Base-by-base conservation (phyloP, 106 monocot genomes). In the Dioscorea alata region DNA sequence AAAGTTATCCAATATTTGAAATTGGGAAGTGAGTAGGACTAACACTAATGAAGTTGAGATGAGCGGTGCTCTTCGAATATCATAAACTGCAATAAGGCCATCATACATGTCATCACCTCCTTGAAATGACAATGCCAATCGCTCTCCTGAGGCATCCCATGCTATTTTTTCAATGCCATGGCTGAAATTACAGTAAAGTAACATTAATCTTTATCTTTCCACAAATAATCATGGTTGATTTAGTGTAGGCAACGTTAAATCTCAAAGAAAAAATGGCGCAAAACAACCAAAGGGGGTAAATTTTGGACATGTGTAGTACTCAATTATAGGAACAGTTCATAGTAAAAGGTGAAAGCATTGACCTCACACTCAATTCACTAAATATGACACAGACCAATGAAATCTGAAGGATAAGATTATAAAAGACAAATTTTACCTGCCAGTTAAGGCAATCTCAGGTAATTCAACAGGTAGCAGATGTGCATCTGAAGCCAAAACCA, bases 81-180 rank as follows among this genome's bases (percentile, higher is more conserved):
- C 97, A 64, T 90, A 99, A 63, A 93, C 71, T 56, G 97, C 97
- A 83, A 99, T 68, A 10, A 99, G 92, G 70, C 97, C 97, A 52
- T 48, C 48, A 54, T 84, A 90, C 50, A 75, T 74, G 12, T 99
- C 97, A 77, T 83, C 77, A 49, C 90, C 85, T 63, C 75, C 85
- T 81, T 76, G 85, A 65, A 81, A 92, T 59, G 97, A 89, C 67
- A 99, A 73, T 32, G 97, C 92, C 70, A 99, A 66, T 20, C 97
- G 78, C 57, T 99, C 97, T 64, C 92, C 92, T 20, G 81, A 83
- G 73, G 85, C 75, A 83, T 99, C 92, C 97, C 89, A 99, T 6
- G 97, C 89, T 66, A 99, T 79, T 67, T 83, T 93, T 18, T 90
- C 90, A 32, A 99, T 85, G 42, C 92, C 90, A 71, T 65, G 61